Conservation (phyloP, 1,284 basidiomycete genomes). For the Irpex sp. region DNA sequence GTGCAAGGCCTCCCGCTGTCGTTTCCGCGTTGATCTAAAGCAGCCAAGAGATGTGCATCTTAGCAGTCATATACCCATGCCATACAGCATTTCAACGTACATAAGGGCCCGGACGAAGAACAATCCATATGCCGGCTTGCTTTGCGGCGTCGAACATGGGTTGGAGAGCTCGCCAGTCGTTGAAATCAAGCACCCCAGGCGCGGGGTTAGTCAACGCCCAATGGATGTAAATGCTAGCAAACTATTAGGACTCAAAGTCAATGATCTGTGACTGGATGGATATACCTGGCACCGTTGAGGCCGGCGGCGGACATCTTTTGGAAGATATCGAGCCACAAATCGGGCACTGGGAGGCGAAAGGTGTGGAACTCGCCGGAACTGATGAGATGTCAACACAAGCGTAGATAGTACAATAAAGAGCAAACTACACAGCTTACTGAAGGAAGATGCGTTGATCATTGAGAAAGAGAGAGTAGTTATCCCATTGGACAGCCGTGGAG, state of each 20-base stretch:
- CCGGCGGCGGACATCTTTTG: constrained; percentile 81
- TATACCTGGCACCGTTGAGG: constrained; percentile 58
- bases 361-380: constrained; percentile 80
- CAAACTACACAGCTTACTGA: constrained; percentile 35
- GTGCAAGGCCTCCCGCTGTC: constrained; percentile 75
- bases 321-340: constrained; percentile 79
- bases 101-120: constrained; percentile 38
- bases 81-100: background rate
- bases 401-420: background rate
- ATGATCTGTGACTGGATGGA: background rate
- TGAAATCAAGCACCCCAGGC: constrained; percentile 70
- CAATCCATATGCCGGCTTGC: constrained; percentile 42
- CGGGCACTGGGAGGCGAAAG: constrained; percentile 76
- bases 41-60: constrained; percentile 6
- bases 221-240: constrained; percentile 60
- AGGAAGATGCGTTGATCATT: constrained; percentile 37
- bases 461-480: constrained; percentile 29
- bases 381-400: background rate
- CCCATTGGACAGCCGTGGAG: constrained; percentile 28
- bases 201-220: constrained; percentile 77
- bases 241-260: background rate
- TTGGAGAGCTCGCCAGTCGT: constrained; percentile 64
- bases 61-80: too few species aligned
- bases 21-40: constrained; percentile 80
- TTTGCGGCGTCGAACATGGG: constrained; percentile 49